Base-by-base conservation (phyloP, 202 grass and related monocot species). In the Elaeis oleifera region DNA sequence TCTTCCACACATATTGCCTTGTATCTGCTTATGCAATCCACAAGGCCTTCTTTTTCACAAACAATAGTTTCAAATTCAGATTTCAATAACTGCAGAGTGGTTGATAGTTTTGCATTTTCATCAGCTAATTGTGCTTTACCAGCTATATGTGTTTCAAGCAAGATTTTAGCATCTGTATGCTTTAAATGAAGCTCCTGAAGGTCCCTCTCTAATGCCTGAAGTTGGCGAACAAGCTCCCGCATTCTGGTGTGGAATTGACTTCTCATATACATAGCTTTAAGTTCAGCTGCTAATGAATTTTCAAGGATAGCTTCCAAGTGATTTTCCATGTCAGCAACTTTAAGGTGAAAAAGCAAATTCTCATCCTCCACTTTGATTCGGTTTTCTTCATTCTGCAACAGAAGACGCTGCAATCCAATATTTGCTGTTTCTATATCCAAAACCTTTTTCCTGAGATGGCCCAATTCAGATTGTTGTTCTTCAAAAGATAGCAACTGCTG, bases 221-320 rank as follows among this genome's bases (percentile, higher is more conserved):
- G 63, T 51, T 89, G 84, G 32, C 23, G 29, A 54, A 53, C 59
- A 50, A 76, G 58, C 55, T 86, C 78, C 64, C 63, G 66, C 75
- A 84, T 60, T 16, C 53, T 68, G 28, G 32, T 52, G 53, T 15
- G 32, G 4, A 68, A 68, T 49, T 75, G 77, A 81, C 56, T 84
- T 84, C 54, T 85, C 77, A 94, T 82, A 69, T 71, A 86, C 58
- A 28, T 84, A 70, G 75, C 77, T 89, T 92, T 77, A 70, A 79
- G 76, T 71, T 92, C 85, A 73, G 56, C 80, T 19, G 73, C 78
- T 66, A 99, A 63, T 67, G 76, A 82, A 36, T 56, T 64, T 74
- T 92, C 75, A 32, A 84, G 69, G 71, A 76, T 59, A 71, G 74
- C n/a, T 64, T 22, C 70, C 67, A 92, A 72, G 56, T 79, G 84